phyloP scores from a whole-genome alignment of 2,329 filamentous ascomycete genomes.

The Aspergillus ruber region DNA sequence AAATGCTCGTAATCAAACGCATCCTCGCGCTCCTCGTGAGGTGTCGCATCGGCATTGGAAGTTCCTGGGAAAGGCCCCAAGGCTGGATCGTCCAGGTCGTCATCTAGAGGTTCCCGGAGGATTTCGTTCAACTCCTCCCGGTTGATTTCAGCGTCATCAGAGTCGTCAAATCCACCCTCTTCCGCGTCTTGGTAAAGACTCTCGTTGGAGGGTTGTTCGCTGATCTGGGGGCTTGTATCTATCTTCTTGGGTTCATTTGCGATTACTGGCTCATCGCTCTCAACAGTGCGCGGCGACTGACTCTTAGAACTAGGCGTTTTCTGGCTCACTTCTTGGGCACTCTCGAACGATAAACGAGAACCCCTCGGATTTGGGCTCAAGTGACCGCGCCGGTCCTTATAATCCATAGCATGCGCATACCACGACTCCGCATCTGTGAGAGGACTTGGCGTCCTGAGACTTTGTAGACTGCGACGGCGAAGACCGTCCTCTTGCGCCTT shows the following conservation, averaged over 20 bases:
- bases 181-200: conserved; percentile 41
- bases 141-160: conserved; percentile 50
- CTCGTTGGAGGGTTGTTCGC: conserved; percentile 25
- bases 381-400: conserved; percentile 21
- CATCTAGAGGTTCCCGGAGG: conserved; percentile 41
- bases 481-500: conserved; percentile 73
- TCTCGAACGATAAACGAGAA: conserved; percentile 30
- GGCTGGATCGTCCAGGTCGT: conserved; percentile 30
- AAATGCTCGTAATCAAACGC: conserved; percentile 97
- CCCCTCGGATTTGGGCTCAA: conserved; percentile 28
- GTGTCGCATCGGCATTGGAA: conserved; percentile 51
- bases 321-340: conserved; percentile 9
- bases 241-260: conserved; percentile 2
- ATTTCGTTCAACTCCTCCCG: conserved; percentile 54
- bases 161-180: conserved; percentile 31
- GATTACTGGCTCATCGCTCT: not conserved
- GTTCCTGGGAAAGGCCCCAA: conserved; percentile 28
- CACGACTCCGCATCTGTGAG: conserved; percentile 66
- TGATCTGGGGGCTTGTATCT: not conserved
- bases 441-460: conserved; percentile 67
- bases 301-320: not conserved
- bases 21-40: conserved; percentile 88
- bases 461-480: conserved; percentile 69
- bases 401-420: conserved; percentile 39
- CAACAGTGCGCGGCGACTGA: not conserved